Conservation (phyloP, 1,284 basidiomycete species). For the Tylopilus sp. region DNA sequence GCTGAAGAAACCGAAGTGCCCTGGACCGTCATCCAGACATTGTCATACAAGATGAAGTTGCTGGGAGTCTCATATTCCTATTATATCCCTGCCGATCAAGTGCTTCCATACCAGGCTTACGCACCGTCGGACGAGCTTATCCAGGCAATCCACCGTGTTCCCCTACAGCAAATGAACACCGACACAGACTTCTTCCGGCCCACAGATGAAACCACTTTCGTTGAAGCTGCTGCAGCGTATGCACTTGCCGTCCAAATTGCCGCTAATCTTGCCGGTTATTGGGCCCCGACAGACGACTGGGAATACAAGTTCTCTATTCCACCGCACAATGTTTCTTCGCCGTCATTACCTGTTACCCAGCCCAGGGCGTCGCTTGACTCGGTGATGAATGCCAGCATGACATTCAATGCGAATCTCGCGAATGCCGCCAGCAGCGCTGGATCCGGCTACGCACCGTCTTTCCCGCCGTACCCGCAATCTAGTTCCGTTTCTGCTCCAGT, state of each 20-base stretch:
- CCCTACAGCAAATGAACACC: constrained; percentile 45
- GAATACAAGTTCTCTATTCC: constrained; percentile 48
- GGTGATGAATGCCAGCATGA: constrained; percentile 35
- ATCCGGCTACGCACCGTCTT: constrained; percentile 4
- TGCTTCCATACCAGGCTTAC: constrained; percentile 70
- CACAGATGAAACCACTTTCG: constrained; percentile 32
- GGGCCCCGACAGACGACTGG: constrained; percentile 71
- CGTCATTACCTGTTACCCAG: constrained; percentile 9
- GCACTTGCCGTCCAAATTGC: constrained; percentile 67
- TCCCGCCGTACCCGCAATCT: background rate
- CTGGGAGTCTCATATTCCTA: constrained; percentile 50
- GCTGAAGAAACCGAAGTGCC: constrained; percentile 32
- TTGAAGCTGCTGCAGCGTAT: constrained; percentile 55
- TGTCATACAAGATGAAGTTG: constrained; percentile 60
- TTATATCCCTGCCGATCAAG: constrained; percentile 47
- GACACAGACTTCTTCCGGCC: constrained; percentile 52
- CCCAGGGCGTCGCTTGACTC: constrained; percentile 27
- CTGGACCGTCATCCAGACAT: constrained; percentile 57
- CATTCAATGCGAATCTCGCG: constrained; percentile 34
- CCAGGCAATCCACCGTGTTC: constrained; percentile 42
- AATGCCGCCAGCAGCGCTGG: constrained; percentile 6
- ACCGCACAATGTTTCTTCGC: constrained; percentile 18
- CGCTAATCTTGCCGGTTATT: constrained; percentile 52
- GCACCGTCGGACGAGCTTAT: constrained; percentile 50
- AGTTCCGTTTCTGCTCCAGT: constrained; percentile 11